Evolutionary conservation across 139 green algal genomes (phyloP), one percentile per base, ranked within the genome.

Genomic region (Chlorella sp.): DNA sequence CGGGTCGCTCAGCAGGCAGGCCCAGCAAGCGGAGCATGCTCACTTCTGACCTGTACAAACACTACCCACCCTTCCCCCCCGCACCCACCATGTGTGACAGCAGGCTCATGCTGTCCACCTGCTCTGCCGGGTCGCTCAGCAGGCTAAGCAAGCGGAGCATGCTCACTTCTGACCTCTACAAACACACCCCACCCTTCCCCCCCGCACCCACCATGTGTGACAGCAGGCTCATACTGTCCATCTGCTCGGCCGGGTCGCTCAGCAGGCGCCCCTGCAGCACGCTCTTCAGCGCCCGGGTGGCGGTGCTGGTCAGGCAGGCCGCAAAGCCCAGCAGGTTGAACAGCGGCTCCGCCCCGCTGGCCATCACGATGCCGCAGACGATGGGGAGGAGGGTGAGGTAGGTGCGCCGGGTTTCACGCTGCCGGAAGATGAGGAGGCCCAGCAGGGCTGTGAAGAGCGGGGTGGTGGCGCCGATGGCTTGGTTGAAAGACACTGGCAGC

Each of bases 401-500:
- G 0, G 95, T 97, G 2, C 92, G 37, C 3, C 37, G 57, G 12
- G 61, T 89, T 89, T 99, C 97, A 5, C 89, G 76, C 28, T 94
- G 91, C 28, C 73, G 66, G 26, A 94, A 86, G 77, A 99, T 91
- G 0, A 95, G 2, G n/a, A 93, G 92, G 5, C 94, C 92, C 22
- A 99, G 93, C 21, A 96, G 83, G 15, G 98, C 98, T 7, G 98
- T 99, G 91, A 99, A 99, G 87, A 97, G 97, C 3, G 98, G 98
- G 7, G 98, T 99, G 3, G 97, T 99, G 19, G 97, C 95, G 0
- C 97, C 97, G 81, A 99, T 95, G 1, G 96, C 97, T 91, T 99
- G 97, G 90, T 96, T 99, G 94, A 99, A 99, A 15, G 94, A 98
- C 14, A 99, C 71, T 78, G 71, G 30, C 12, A 11, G 32, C 32